Evolutionary conservation across 192 early-diverging fungal species (phyloP).

Genomic region (Coemansia sp.): DNA sequence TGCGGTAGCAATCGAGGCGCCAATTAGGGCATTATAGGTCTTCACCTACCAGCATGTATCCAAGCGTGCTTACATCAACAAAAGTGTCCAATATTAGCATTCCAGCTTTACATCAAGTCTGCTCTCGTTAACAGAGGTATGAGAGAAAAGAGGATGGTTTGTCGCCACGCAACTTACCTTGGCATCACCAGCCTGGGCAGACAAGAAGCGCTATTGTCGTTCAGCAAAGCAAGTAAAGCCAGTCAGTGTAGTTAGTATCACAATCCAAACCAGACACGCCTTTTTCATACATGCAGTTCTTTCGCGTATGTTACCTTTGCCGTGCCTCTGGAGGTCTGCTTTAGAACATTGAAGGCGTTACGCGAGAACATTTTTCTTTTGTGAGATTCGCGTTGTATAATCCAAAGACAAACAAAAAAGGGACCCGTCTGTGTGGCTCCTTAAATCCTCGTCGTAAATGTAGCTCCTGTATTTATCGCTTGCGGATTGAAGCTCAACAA

Average conservation of each 20-base stretch:
- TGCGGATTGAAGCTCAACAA: too few relatives aligned
- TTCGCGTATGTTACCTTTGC: slow-evolving; percentile 23
- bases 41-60: slow-evolving; percentile 7
- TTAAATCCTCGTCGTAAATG: too few relatives aligned
- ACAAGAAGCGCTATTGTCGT: slow-evolving; percentile 35
- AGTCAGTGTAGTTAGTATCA: not conserved
- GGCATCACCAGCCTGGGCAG: slow-evolving; percentile 20
- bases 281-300: not conserved
- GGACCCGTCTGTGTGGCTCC: too few relatives aligned
- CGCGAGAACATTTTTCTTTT: slow-evolving; percentile 53
- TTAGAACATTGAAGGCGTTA: slow-evolving; percentile 33
- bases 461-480: not conserved
- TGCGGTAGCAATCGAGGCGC: slow-evolving; percentile 65
- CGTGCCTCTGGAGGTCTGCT: slow-evolving; percentile 35
- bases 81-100: not conserved
- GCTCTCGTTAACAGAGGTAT: not conserved
- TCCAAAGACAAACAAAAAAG: not conserved
- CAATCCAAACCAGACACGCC: not conserved
- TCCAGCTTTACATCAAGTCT: not conserved
- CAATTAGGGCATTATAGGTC: slow-evolving; percentile 34
- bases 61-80: not conserved
- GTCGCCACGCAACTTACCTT: slow-evolving; percentile 21
- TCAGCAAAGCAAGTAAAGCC: not conserved
- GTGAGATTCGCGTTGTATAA: not conserved
- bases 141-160: not conserved